Conservation (phyloP, 306 rosid genomes). For the Psophocarpus tetragonolobus region DNA sequence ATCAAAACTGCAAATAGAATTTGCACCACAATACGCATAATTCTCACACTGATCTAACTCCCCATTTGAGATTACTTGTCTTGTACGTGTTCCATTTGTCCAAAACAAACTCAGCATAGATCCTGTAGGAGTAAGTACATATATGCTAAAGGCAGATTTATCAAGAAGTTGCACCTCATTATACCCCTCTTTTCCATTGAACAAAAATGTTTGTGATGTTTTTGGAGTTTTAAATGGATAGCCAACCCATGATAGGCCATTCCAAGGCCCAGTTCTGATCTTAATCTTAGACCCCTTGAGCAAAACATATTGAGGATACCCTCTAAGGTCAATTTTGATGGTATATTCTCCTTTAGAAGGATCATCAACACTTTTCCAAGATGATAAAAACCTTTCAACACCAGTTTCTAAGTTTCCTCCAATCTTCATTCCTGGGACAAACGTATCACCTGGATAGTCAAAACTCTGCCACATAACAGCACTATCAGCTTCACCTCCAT, state of each 20-base stretch:
- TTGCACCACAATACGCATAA: conserved; percentile 10
- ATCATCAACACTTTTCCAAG: conserved; percentile 37
- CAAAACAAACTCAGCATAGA: neutral
- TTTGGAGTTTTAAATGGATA: neutral
- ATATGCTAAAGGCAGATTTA: fast-evolving
- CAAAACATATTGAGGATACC: conserved; percentile 24
- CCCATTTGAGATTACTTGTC: neutral
- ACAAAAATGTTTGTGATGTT: neutral
- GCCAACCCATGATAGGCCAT: conserved; percentile 24
- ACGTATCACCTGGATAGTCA: conserved; percentile 26
- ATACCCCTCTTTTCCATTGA: neutral
- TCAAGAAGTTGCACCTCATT: too few relatives aligned
- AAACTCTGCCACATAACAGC: conserved; percentile 31
- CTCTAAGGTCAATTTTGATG: neutral
- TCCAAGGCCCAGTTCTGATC: conserved; percentile 28
- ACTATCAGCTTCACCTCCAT: neutral
- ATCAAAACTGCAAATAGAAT: neutral
- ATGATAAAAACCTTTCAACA: conserved; percentile 18
- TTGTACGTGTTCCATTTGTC: neutral
- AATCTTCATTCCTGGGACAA: conserved; percentile 34
- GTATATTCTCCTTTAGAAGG: conserved; percentile 31
- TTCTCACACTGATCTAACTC: neutral
- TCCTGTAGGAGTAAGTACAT: neutral
- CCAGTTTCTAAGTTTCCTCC: conserved; percentile 32
- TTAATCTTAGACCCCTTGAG: neutral